Conservation (phyloP, 768 basidiomycete species). For the Hygrocybe punicea region DNA sequence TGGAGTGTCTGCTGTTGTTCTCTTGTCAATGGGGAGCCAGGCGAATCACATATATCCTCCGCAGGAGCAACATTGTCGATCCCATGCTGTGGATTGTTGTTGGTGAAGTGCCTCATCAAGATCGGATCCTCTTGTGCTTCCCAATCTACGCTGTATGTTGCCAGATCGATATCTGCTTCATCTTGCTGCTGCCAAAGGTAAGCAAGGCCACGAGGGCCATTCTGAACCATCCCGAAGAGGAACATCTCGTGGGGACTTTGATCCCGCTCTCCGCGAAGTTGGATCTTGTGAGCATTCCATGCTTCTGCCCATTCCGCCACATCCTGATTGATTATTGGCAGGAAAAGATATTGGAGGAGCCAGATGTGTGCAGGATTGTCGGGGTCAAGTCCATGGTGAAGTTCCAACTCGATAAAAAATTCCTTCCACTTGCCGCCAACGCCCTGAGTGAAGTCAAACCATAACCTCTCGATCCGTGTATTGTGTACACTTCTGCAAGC, state of each 20-base stretch:
- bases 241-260: constrained; percentile 29
- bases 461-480: constrained; percentile 38
- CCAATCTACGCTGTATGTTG: no score
- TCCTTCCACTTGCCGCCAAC: constrained; percentile 39
- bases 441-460: constrained; percentile 36
- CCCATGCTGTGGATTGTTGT: no score
- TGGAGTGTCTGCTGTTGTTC: no score
- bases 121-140: no score
- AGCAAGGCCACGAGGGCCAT: constrained; percentile 30
- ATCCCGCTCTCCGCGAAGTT: constrained; percentile 14
- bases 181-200: no score
- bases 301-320: constrained; percentile 26
- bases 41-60: no score
- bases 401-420: constrained; percentile 37
- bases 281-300: constrained; percentile 38
- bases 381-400: constrained; percentile 24
- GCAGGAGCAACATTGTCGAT: no score
- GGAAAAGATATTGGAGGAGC: constrained; percentile 40
- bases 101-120: no score
- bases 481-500: constrained; percentile 38
- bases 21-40: no score
- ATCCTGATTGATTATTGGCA: constrained; percentile 32
- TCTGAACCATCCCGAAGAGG: constrained; percentile 28
- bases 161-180: no score
- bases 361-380: constrained; percentile 34